A percentile compares a stretch with the other conserved stretches of the same genome.
These are phyloP conservation scores for Mycena rebaudengoi DNA, from an alignment of 768 basidiomycete species.

Conservation along the genomic window DNA sequence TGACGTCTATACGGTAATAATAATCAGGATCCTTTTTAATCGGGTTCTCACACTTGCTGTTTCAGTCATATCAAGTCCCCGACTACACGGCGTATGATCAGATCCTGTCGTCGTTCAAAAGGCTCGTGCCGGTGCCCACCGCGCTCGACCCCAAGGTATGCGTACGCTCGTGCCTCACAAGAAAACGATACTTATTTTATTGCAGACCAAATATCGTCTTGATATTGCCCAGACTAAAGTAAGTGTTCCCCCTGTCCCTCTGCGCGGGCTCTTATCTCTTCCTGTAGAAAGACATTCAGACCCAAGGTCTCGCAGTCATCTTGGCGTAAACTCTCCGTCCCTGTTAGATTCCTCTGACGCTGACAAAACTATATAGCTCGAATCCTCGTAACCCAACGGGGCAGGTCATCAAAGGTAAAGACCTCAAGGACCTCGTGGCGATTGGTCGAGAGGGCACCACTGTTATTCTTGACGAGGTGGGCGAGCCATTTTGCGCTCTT, in stretches of 20 bases:
- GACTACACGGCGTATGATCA: constrained; percentile 93
- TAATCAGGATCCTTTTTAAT: not conserved
- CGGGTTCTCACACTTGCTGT: not conserved
- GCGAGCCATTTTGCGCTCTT: not conserved
- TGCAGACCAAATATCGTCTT: constrained; percentile 72
- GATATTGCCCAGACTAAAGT: constrained; percentile 85
- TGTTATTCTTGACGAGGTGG: constrained; percentile 83
- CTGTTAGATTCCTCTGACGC: too few species aligned
- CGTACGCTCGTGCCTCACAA: too few species aligned
- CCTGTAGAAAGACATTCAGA: constrained; percentile 79
- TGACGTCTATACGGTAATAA: constrained; percentile 81
- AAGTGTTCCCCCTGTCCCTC: constrained; percentile 1
- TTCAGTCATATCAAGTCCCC: constrained; percentile 86
- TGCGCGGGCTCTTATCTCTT: constrained; percentile 21
- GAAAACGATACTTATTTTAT: constrained; percentile 17
- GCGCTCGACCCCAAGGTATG: constrained; percentile 55
- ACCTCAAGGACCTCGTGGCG: constrained; percentile 81
- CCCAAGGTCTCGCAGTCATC: constrained; percentile 85
- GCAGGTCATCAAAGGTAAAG: constrained; percentile 81
- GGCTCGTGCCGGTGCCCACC: constrained; percentile 91
- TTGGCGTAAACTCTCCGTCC: too few species aligned
- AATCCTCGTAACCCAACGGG: constrained; percentile 98
- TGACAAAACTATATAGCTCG: too few species aligned
- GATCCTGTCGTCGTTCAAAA: constrained; percentile 84
- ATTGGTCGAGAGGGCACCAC: constrained; percentile 83